A percentile compares a stretch with the other conserved stretches of the same genome.
phyloP scores from a whole-genome alignment of 805 yeast genomes.

The Kluyveromyces dobzhanskii region DNA sequence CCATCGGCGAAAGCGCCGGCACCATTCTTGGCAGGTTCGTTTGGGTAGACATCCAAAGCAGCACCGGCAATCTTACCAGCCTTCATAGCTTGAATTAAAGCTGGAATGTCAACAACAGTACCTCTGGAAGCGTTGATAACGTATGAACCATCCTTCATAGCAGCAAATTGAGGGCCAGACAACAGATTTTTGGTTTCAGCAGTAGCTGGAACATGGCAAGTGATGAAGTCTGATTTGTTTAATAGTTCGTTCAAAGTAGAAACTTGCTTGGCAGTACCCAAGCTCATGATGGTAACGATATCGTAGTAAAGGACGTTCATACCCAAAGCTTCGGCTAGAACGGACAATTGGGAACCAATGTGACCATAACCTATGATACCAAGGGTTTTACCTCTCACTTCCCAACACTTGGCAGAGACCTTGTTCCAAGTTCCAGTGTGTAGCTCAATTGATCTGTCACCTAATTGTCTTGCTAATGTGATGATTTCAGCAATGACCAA shows the following conservation, averaged over 20 bases:
- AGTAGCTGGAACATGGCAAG: conserved; percentile 92
- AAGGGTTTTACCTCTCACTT: conserved; percentile 95
- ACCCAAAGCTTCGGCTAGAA: conserved; percentile 95
- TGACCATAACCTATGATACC: conserved; percentile 98
- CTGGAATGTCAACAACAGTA: conserved; percentile 93
- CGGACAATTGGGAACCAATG: conserved; percentile 95
- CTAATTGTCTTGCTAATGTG: conserved; percentile 89
- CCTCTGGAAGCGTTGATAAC: conserved; percentile 96
- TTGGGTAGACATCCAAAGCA: conserved; percentile 92
- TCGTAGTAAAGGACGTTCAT: conserved; percentile 94
- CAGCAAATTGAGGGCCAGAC: conserved; percentile 83
- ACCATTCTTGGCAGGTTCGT: conserved; percentile 97
- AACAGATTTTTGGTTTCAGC: conserved; percentile 87
- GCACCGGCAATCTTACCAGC: conserved; percentile 94
- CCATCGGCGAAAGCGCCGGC: conserved; percentile 63
- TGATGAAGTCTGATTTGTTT: conserved; percentile 74
- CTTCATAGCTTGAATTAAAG: conserved; percentile 84
- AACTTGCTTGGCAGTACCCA: conserved; percentile 95
- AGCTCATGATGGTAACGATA: conserved; percentile 83
- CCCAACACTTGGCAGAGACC: conserved; percentile 94
- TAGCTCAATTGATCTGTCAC: conserved; percentile 92
- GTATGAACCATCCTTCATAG: conserved; percentile 94
- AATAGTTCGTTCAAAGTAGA: conserved; percentile 76
- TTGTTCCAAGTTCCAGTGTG: conserved; percentile 98
- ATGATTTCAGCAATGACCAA: conserved; percentile 92